Conservation (phyloP, 225 moss, liverwort and hornwort species). For the Marchantia polymorpha region DNA sequence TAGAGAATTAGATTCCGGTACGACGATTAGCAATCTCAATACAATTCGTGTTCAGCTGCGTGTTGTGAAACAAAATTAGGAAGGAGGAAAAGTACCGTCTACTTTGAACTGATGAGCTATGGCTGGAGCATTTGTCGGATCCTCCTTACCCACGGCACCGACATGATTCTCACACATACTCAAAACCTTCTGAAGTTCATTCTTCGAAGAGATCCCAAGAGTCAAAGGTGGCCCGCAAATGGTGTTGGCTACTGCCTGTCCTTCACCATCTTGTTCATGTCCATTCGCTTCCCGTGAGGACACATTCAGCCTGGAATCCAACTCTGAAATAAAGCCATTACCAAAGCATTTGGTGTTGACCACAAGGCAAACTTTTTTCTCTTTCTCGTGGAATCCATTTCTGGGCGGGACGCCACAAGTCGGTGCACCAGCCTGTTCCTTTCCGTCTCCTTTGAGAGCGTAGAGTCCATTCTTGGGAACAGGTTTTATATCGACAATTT, state of each 20-base stretch:
- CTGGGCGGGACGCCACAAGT: neutral
- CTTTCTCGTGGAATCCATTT: slow-evolving; percentile 23
- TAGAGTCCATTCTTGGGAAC: slow-evolving; percentile 15
- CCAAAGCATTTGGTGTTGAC: slow-evolving; percentile 6
- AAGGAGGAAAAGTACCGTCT: slow-evolving; percentile 7
- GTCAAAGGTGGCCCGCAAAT: neutral
- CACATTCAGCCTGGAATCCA: neutral
- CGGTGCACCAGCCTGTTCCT: neutral
- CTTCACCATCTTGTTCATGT: slow-evolving; percentile 8
- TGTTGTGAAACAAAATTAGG: neutral
- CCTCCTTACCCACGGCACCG: neutral
- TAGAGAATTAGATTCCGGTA: neutral
- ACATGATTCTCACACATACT: neutral
- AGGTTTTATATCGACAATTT: neutral
- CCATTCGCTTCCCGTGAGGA: slow-evolving; percentile 6
- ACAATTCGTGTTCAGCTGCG: neutral
- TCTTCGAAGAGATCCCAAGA: neutral
- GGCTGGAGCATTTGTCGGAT: neutral
- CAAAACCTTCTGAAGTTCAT: neutral
- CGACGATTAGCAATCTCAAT: neutral
- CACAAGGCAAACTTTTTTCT: slow-evolving; percentile 5
- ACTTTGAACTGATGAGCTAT: slow-evolving; percentile 3
- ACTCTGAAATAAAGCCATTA: slow-evolving; percentile 9
- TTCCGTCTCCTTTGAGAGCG: neutral
- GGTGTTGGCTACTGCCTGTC: neutral